phyloP scores from a whole-genome alignment of 768 basidiomycete species.

The Xerocomellus intermedius region DNA sequence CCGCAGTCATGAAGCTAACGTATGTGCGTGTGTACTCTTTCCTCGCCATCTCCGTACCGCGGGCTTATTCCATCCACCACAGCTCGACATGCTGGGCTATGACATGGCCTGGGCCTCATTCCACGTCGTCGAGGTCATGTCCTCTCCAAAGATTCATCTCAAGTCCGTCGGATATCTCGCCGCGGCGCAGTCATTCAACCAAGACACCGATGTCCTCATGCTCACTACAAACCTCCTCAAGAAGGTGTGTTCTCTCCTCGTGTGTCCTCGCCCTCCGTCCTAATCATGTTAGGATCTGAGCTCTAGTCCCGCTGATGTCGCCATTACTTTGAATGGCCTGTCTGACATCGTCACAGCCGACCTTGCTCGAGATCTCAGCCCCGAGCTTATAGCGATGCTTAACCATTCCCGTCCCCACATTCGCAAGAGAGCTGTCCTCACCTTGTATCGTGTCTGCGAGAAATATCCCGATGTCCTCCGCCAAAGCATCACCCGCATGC shows the following conservation, averaged over 20 bases:
- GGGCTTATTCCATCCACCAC: conserved; percentile 12
- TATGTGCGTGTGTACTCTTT: conserved; percentile 64
- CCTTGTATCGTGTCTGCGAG: conserved; percentile 74
- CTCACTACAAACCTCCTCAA: conserved; percentile 94
- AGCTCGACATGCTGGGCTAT: conserved; percentile 98
- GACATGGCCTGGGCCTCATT: conserved; percentile 97
- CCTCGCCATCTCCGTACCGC: not conserved
- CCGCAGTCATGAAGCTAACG: conserved; percentile 90
- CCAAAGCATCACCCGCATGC: conserved; percentile 63
- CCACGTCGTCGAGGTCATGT: conserved; percentile 98
- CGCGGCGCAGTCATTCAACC: conserved; percentile 84
- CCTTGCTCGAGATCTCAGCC: conserved; percentile 86
- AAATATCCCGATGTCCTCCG: conserved; percentile 79
- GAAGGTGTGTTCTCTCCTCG: conserved; percentile 56
- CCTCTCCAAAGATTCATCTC: conserved; percentile 84
- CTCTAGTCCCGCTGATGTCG: conserved; percentile 71
- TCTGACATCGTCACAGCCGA: conserved; percentile 83
- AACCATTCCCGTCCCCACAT: conserved; percentile 88
- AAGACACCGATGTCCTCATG: conserved; percentile 96
- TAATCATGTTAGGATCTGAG: conserved; percentile 62
- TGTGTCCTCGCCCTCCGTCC: conserved; percentile 1
- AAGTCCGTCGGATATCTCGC: conserved; percentile 97
- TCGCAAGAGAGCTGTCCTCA: conserved; percentile 86
- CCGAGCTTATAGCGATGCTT: conserved; percentile 81
- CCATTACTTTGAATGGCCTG: conserved; percentile 77